Percentiles rank a stretch among this genome's conserved stretches.
These are phyloP conservation scores for Ceratobasidium sp. DNA, from an alignment of 1,284 basidiomycete species.

Conservation along the genomic window DNA sequence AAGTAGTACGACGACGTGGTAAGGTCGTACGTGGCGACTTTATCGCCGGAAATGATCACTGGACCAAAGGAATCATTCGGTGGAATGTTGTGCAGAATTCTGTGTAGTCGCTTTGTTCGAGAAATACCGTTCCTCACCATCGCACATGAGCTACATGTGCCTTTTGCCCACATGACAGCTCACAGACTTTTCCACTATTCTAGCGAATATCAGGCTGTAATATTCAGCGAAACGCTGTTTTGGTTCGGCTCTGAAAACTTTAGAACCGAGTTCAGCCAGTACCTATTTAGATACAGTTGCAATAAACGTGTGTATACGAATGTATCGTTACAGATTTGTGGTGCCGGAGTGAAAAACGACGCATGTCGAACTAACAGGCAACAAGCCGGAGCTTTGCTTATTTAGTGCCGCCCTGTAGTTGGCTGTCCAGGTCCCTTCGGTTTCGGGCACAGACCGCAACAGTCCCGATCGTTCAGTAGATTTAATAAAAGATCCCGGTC, in stretches of 20 bases:
- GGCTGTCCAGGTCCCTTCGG: no score
- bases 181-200: not conserved
- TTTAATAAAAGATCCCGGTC: not conserved
- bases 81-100: slow-evolving; percentile 60
- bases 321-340: not conserved
- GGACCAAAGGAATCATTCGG: slow-evolving; percentile 65
- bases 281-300: not conserved
- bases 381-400: not conserved
- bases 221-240: not conserved
- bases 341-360: not conserved
- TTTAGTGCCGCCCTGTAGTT: not conserved
- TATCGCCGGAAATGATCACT: slow-evolving; percentile 75
- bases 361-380: not conserved
- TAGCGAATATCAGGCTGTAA: not conserved
- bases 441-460: not conserved
- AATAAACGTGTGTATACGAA: not conserved
- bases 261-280: not conserved
- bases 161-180: not conserved
- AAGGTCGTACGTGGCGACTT: slow-evolving; percentile 76
- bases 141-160: not conserved
- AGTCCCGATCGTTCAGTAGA: not conserved
- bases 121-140: not conserved
- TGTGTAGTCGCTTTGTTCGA: not conserved
- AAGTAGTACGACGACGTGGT: slow-evolving; percentile 63
- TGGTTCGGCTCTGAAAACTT: not conserved